Percentiles rank a stretch among this genome's conserved stretches.
phyloP scores from a whole-genome alignment of 371 early-diverging fungal species.

The Zychaea mexicana region DNA sequence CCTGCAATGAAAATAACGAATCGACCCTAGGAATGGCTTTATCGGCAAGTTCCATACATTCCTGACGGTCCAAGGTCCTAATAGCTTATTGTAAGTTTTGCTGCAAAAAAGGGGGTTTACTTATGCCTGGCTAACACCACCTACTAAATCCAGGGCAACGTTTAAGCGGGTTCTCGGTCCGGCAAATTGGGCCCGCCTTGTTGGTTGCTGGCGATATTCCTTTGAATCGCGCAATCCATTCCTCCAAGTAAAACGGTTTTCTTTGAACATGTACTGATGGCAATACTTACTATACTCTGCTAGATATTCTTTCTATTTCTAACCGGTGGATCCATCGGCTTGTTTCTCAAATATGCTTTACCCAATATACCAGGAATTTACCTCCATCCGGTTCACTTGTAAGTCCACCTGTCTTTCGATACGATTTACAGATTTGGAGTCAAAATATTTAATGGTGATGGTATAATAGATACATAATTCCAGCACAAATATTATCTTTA shows the following conservation, averaged over 20 bases:
- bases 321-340: constrained; percentile 25
- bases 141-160: constrained; percentile 13
- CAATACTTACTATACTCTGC: background rate
- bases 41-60: constrained; percentile 32
- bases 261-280: background rate
- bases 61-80: constrained; percentile 28
- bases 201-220: constrained; percentile 36
- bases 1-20: constrained; percentile 24
- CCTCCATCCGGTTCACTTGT: constrained; percentile 36
- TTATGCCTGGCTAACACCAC: too few relatives aligned
- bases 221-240: constrained; percentile 52
- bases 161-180: constrained; percentile 25
- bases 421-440: too few relatives aligned
- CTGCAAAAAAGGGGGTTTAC: background rate
- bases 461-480: constrained; percentile 45
- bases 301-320: constrained; percentile 42
- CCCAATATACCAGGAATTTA: constrained; percentile 46
- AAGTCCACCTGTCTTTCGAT: constrained; percentile 6
- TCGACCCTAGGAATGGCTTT: constrained; percentile 28
- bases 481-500: constrained; percentile 55
- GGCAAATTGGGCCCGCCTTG: constrained; percentile 21
- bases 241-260: constrained; percentile 32
- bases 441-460: background rate
- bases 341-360: constrained; percentile 34
- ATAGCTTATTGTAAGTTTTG: constrained; percentile 28